A percentile compares a stretch with the other conserved stretches of the same genome.
Evolutionary conservation across 768 basidiomycete genomes (phyloP).

Genomic region (Tulasnella sp.): DNA sequence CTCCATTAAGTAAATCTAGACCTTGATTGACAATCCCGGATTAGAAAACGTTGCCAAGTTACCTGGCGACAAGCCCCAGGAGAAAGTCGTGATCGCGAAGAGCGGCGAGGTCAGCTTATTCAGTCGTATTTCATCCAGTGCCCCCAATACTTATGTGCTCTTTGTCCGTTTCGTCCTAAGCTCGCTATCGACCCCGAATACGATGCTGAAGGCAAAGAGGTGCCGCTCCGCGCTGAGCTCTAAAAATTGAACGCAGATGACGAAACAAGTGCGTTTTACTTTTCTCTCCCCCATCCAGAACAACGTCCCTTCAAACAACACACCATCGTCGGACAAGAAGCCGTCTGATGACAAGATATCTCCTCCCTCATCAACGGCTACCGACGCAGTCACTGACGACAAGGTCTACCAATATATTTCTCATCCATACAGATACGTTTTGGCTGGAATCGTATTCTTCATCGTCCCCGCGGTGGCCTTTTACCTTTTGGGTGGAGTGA

Average conservation of each 20-base stretch:
- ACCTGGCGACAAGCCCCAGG: conserved; percentile 58
- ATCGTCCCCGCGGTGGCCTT: conserved; percentile 9
- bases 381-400: not conserved
- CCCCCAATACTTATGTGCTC: not conserved
- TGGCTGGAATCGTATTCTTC: conserved; percentile 14
- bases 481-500: conserved; percentile 9
- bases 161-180: conserved; percentile 26
- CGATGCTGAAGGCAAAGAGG: conserved; percentile 59
- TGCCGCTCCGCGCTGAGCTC: conserved; percentile 86
- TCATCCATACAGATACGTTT: conserved; percentile 11
- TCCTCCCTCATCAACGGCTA: not conserved
- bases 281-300: conserved; percentile 10
- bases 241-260: conserved; percentile 36
- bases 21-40: conserved; percentile 28
- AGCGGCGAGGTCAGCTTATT: conserved; percentile 70
- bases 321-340: not conserved
- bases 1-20: conserved; percentile 31
- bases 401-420: conserved; percentile 12
- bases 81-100: conserved; percentile 72
- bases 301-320: not conserved
- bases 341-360: conserved; percentile 4
- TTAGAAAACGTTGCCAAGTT: conserved; percentile 65
- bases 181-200: conserved; percentile 42
- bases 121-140: not conserved
- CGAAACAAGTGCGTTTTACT: conserved; percentile 12